These are phyloP conservation scores for Plasmodium malariae DNA, from an alignment of 169 alveolate genomes.

Conservation along the genomic window DNA sequence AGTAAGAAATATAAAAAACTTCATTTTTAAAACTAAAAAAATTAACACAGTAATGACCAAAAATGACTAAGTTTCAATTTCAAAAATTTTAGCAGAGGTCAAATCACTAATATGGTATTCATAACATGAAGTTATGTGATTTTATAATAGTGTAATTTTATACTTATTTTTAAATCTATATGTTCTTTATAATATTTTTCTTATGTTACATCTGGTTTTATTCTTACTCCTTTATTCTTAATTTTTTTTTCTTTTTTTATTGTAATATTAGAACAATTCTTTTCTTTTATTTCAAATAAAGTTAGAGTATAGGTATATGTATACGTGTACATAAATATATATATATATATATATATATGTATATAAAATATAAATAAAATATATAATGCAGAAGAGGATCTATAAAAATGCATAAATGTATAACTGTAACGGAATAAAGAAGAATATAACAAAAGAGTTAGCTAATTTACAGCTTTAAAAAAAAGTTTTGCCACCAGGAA, in stretches of 20 bases:
- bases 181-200: background rate
- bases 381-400: background rate
- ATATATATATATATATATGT: background rate
- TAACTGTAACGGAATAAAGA: background rate
- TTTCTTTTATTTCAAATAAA: background rate
- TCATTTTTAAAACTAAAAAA: slow-evolving; percentile 42
- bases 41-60: slow-evolving; percentile 12
- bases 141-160: background rate
- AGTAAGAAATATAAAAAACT: slow-evolving; percentile 24
- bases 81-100: background rate
- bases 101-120: background rate
- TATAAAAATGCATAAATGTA: background rate
- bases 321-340: background rate
- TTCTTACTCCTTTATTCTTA: background rate
- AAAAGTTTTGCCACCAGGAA: too few species aligned
- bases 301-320: background rate
- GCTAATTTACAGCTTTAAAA: slow-evolving; percentile 5
- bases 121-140: background rate
- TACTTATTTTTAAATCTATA: background rate
- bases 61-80: background rate
- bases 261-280: background rate
- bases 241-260: background rate
- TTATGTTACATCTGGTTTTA: background rate
- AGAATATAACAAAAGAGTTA: slow-evolving; percentile 5
- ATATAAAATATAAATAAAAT: background rate